Conservation (phyloP, 768 basidiomycete species). For the Pulveroboletus sp. region DNA sequence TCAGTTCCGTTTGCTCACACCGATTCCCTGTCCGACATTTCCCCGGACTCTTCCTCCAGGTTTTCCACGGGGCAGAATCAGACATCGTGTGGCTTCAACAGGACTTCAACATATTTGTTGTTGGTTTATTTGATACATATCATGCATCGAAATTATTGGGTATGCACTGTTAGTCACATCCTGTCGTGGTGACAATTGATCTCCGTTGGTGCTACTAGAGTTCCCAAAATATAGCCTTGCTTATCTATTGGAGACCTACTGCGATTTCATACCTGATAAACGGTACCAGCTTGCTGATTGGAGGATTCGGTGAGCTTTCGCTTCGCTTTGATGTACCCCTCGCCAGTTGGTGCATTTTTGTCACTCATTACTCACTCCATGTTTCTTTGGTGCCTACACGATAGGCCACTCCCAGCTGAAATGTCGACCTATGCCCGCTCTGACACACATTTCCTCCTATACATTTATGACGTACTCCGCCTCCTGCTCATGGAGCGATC, state of each 20-base stretch:
- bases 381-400: neutral
- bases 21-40: neutral
- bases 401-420: slow-evolving; percentile 73
- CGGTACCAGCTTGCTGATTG: slow-evolving; percentile 96
- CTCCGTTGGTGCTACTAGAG: slow-evolving; percentile 38
- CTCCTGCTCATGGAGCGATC: slow-evolving; percentile 78
- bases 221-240: slow-evolving; percentile 84
- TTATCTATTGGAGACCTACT: slow-evolving; percentile 80
- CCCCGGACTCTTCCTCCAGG: slow-evolving; percentile 37
- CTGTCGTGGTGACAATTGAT: neutral
- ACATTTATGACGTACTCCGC: slow-evolving; percentile 87
- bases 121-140: slow-evolving; percentile 96
- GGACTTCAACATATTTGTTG: slow-evolving; percentile 89
- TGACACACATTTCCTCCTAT: slow-evolving; percentile 93
- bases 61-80: slow-evolving; percentile 91
- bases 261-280: slow-evolving; percentile 89
- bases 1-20: neutral
- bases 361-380: neutral
- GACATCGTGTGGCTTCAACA: slow-evolving; percentile 97
- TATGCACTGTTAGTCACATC: slow-evolving; percentile 21
- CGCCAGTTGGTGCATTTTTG: neutral
- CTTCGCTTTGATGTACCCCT: neutral
- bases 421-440: slow-evolving; percentile 93
- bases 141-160: slow-evolving; percentile 87
- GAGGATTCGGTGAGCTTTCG: slow-evolving; percentile 68